Evolutionary conservation across 352 stramenopile species (phyloP), one percentile per base, ranked within the genome.

Genomic region (Aphanomyces stellatus): DNA sequence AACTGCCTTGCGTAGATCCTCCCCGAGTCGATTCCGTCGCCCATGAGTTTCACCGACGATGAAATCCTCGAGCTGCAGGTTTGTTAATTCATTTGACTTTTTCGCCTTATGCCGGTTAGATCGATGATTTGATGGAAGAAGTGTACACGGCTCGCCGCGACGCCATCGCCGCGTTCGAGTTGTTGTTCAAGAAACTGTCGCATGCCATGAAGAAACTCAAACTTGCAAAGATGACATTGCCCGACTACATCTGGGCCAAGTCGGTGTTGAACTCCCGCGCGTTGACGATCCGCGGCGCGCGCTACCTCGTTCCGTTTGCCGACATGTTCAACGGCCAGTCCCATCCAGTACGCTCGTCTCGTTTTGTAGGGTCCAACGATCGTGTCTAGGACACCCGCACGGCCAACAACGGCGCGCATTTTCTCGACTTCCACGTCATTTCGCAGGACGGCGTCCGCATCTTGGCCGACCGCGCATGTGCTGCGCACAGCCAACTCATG

Each of bases 281-380:
- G 3, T 88, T 96, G 65, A 88, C 86, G 0, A 88, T 96, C 56
- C 72, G 60, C 19, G 88, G 88, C 0, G 46, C 83, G 13, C 87
- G 87, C 3, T 81, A 79, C 31, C 69, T 97, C 17, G 85, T 92
- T n/a, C 89, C 88, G 17, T 91, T 95, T 71, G 88, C 81, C 2
- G 88, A 96, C 62, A 76, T 96, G 27, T 92, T 95, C 65, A 96
- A 96, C 59, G 89, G 87, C 24, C 53, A 81, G 34, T 40, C 72
- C 0, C 78, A 92, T 41, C 65, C 66, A 22, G 15, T 53, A 33
- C 66, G 75, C 1, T 30, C 34, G 2, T 65, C 73, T 34, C 41
- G 10, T 31, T 13, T 55, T 30, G 15, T 25, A 31, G 0, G 37
- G 4, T 33, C 37, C 19, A 56, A 43, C 3, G 34, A 22, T 55